Evolutionary conservation across 495 filamentous ascomycete genomes (phyloP).

Genomic region (Symbiotaphrina buchneri): DNA sequence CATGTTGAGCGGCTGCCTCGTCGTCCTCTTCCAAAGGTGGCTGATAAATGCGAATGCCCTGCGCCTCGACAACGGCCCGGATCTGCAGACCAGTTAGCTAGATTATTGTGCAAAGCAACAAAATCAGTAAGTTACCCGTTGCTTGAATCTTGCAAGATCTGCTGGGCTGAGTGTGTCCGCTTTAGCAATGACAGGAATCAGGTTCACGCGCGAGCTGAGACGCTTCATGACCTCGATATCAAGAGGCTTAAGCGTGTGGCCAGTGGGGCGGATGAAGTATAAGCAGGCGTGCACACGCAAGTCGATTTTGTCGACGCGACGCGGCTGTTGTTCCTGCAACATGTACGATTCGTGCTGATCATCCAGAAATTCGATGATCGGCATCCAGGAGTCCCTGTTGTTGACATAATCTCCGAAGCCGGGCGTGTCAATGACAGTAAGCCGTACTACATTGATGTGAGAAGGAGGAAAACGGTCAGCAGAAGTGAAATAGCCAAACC

Average conservation of each 20-base stretch:
- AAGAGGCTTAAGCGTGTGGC: slow-evolving; percentile 93
- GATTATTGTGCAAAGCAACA: not conserved
- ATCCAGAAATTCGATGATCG: slow-evolving; percentile 98
- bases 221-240: slow-evolving; percentile 99
- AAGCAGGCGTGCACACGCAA: slow-evolving; percentile 95
- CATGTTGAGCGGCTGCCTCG: slow-evolving; percentile 83
- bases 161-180: slow-evolving; percentile 88
- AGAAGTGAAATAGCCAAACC: slow-evolving; percentile 27
- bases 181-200: slow-evolving; percentile 97
- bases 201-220: slow-evolving; percentile 86
- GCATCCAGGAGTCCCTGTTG: slow-evolving; percentile 99
- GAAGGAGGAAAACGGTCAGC: slow-evolving; percentile 2
- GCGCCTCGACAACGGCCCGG: slow-evolving; percentile 83
- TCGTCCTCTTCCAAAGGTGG: slow-evolving; percentile 96
- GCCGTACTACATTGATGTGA: slow-evolving; percentile 41
- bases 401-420: slow-evolving; percentile 99
- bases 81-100: slow-evolving; percentile 31
- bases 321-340: slow-evolving; percentile 98
- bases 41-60: slow-evolving; percentile 98
- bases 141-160: slow-evolving; percentile 82
- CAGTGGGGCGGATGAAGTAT: slow-evolving; percentile 97
- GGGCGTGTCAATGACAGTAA: slow-evolving; percentile 96
- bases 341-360: slow-evolving; percentile 99
- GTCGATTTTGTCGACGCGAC: slow-evolving; percentile 94
- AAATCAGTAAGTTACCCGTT: slow-evolving; percentile 34